Conservation (phyloP, 1,284 basidiomycete species). For the Mycosarcoma maydis region DNA sequence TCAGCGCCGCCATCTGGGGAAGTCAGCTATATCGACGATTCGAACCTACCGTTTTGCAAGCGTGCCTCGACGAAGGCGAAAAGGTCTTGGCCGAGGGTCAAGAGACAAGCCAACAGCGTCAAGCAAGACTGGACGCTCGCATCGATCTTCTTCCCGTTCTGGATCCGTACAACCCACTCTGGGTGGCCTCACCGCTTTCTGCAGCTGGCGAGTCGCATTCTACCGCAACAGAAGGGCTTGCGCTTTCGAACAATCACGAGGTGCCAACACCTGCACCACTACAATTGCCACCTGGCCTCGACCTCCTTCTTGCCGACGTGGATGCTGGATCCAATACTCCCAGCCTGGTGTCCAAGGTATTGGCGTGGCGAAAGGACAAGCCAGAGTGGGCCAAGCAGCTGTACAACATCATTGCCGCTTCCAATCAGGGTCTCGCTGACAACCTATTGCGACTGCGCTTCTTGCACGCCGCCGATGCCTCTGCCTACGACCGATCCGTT, state of each 20-base stretch:
- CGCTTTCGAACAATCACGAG: constrained; percentile 6
- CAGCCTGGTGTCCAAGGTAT: constrained; percentile 61
- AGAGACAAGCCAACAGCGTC: constrained; percentile 14
- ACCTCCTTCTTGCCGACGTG: constrained; percentile 63
- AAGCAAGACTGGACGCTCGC: constrained; percentile 13
- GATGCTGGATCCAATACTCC: constrained; percentile 65
- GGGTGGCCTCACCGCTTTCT: constrained; percentile 52
- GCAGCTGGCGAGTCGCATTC: constrained; percentile 24
- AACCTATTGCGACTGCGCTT: constrained; percentile 54
- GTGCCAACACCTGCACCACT: constrained; percentile 55
- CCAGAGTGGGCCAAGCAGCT: constrained; percentile 64
- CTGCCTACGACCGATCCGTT: constrained; percentile 57
- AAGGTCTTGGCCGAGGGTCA: constrained; percentile 50
- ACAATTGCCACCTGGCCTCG: constrained; percentile 58
- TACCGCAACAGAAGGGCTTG: constrained; percentile 57
- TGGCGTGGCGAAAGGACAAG: constrained; percentile 57
- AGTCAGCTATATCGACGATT: constrained; percentile 94
- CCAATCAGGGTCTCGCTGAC: constrained; percentile 62
- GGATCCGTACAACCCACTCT: constrained; percentile 56
- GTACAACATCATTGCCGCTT: constrained; percentile 57
- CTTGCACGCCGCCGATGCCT: constrained; percentile 44
- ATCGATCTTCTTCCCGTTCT: constrained; percentile 44
- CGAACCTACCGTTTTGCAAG: constrained; percentile 71
- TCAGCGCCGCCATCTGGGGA: constrained; percentile 91
- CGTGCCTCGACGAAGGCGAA: constrained; percentile 45